Evolutionary conservation across 179 eudicot species (phyloP), one percentile per base, ranked within the genome.

Genomic region (Silene vulgaris): DNA sequence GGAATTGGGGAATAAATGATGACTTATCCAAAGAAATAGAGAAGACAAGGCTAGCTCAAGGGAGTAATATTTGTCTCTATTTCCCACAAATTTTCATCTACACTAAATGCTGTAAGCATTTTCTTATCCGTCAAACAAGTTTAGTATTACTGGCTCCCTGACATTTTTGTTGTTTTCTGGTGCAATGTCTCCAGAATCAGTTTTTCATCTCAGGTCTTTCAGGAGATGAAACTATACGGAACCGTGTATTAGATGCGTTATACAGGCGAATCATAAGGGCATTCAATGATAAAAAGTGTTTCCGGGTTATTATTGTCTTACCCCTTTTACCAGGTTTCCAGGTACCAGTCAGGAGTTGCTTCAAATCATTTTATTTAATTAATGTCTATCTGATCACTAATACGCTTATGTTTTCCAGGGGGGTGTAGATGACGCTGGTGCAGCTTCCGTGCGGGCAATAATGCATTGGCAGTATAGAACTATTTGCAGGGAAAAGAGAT

Each of bases 401-500:
- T 66, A 45, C 13, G 66, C 8, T 23, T 73, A 23, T 57, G 40
- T 77, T 73, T 75, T 52, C 79, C 90, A 95, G 97, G 99, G 97
- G 5, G 99, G 97, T 61, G 85, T 93, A 78, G 99, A 95, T 88
- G 97, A 95, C 86, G 88, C 87, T 73, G 97, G 99, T 78, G 99
- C 99, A 2, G 99, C 97, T 65, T 89, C 99, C 52, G 99, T 95
- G 57, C 90, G 97, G 79, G 88, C 92, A 76, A 93, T 95, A 74
- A 90, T 95, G 97, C 99, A 95, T 72, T 95, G 99, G 99, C 99
- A 95, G 80, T 89, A 95, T 90, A 86, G 99, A 80, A 95, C 99
- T 72, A 90, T 95, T 74, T 90, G 92, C 71, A 84, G 97, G 84
- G 97, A 97, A 71, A 77, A 81, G 23, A 87, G 87, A 86, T 95